A percentile compares a stretch with the other conserved stretches of the same genome.
These are phyloP conservation scores for Globisporangium abappressorium DNA, from an alignment of 352 stramenopile genomes.

Conservation along the genomic window DNA sequence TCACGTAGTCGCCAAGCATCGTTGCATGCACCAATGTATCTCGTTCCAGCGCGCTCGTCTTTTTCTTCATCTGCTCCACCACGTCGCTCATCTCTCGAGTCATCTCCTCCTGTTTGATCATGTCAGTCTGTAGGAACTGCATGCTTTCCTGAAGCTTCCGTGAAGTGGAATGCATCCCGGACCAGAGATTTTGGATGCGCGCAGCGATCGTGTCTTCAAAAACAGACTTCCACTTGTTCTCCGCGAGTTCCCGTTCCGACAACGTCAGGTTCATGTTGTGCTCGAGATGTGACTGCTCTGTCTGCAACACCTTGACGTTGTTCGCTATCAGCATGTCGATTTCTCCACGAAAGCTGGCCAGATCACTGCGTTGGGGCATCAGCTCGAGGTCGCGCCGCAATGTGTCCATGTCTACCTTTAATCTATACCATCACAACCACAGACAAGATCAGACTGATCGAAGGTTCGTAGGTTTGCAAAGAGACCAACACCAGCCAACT, in stretches of 20 bases:
- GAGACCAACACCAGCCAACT: no score
- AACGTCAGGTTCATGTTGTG: slow-evolving; percentile 37
- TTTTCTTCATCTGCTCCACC: slow-evolving; percentile 28
- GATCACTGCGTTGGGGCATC: slow-evolving; percentile 27
- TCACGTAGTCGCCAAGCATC: slow-evolving; percentile 24
- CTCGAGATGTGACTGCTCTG: slow-evolving; percentile 27
- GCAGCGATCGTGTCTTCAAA: slow-evolving; percentile 46
- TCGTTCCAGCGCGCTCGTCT: slow-evolving; percentile 17
- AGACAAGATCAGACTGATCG: background rate
- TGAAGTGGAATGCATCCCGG: slow-evolving; percentile 33
- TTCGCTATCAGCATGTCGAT: slow-evolving; percentile 27
- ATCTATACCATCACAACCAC: slow-evolving; percentile 6
- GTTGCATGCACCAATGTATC: slow-evolving; percentile 22
- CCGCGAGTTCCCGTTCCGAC: slow-evolving; percentile 32
- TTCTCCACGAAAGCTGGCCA: slow-evolving; percentile 44
- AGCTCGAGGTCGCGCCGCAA: slow-evolving; percentile 38
- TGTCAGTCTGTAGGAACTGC: slow-evolving; percentile 40
- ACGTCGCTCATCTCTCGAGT: slow-evolving; percentile 29
- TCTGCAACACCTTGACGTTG: slow-evolving; percentile 23
- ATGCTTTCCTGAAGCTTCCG: slow-evolving; percentile 36
- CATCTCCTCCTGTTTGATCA: slow-evolving; percentile 44
- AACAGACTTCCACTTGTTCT: slow-evolving; percentile 58
- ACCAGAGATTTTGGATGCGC: slow-evolving; percentile 59
- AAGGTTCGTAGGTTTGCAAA: no score
- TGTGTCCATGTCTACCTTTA: slow-evolving; percentile 39